Percentiles rank a stretch among this genome's conserved stretches.
Evolutionary conservation across 2,329 filamentous ascomycete species (phyloP).

Genomic region (Fusarium goolgardi): DNA sequence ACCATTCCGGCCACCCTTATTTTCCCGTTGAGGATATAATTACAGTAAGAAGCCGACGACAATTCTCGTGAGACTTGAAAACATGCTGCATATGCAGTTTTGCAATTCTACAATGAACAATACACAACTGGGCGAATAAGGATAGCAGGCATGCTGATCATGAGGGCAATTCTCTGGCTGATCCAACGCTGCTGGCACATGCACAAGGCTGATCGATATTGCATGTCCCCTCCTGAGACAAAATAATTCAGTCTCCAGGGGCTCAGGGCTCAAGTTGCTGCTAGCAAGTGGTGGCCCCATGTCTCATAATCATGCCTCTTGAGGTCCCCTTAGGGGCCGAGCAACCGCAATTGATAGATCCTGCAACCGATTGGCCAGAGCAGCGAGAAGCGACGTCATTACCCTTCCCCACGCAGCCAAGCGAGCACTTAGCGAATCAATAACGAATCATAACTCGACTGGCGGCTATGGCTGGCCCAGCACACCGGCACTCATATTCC

Average conservation of each 20-base stretch:
- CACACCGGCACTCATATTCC: slow-evolving; percentile 40
- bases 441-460: slow-evolving; percentile 42
- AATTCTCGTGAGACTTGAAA: slow-evolving; percentile 9
- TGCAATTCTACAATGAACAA: neutral
- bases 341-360: slow-evolving; percentile 34
- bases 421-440: slow-evolving; percentile 21
- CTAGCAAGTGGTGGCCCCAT: slow-evolving; percentile 41
- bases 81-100: neutral
- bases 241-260: slow-evolving; percentile 30
- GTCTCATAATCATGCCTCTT: slow-evolving; percentile 45
- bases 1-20: slow-evolving; percentile 29
- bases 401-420: slow-evolving; percentile 40
- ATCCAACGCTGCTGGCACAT: slow-evolving; percentile 7
- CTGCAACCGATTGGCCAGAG: slow-evolving; percentile 44
- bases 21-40: slow-evolving; percentile 25
- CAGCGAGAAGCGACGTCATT: slow-evolving; percentile 44
- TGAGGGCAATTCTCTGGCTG: neutral
- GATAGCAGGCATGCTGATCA: slow-evolving; percentile 1
- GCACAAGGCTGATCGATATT: slow-evolving; percentile 33
- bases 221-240: slow-evolving; percentile 32
- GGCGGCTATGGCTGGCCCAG: slow-evolving; percentile 45
- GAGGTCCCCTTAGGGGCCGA: slow-evolving; percentile 44
- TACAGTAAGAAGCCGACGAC: neutral
- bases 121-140: slow-evolving; percentile 1
- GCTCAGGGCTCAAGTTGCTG: slow-evolving; percentile 21